Evolutionary conservation across 148 eudicot species (phyloP).

Genomic region (Polygonum aviculare): DNA sequence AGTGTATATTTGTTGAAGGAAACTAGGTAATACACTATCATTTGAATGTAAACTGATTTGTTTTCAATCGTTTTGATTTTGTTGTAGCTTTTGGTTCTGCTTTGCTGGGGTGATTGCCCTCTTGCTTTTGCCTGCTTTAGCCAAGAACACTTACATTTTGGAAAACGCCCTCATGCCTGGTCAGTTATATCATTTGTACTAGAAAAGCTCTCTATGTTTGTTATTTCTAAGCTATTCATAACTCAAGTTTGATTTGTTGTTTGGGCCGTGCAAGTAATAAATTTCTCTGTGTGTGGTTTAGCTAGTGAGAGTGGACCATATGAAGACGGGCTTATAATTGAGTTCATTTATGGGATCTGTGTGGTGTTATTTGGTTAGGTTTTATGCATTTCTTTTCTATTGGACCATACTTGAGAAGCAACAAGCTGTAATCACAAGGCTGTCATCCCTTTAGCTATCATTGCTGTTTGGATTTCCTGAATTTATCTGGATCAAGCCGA

Average conservation of each 20-base stretch:
- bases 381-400: background rate
- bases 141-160: conserved; percentile 78
- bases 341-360: background rate
- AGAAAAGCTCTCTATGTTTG: background rate
- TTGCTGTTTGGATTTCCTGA: background rate
- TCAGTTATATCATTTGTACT: conserved; percentile 19
- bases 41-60: background rate
- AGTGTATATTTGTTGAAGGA: background rate
- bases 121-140: conserved; percentile 70
- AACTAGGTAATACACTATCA: background rate
- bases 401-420: background rate
- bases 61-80: background rate
- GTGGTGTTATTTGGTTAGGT: background rate
- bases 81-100: conserved; percentile 58
- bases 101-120: conserved; percentile 69
- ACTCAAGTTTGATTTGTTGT: background rate
- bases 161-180: conserved; percentile 99
- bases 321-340: background rate
- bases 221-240: background rate
- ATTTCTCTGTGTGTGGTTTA: background rate
- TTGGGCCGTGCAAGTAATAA: background rate
- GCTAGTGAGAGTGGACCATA: background rate
- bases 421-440: background rate
- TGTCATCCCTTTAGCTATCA: background rate
- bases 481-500: background rate